Evolutionary conservation across 2,329 filamentous ascomycete genomes (phyloP).

Genomic region (Fusarium albosuccineum): DNA sequence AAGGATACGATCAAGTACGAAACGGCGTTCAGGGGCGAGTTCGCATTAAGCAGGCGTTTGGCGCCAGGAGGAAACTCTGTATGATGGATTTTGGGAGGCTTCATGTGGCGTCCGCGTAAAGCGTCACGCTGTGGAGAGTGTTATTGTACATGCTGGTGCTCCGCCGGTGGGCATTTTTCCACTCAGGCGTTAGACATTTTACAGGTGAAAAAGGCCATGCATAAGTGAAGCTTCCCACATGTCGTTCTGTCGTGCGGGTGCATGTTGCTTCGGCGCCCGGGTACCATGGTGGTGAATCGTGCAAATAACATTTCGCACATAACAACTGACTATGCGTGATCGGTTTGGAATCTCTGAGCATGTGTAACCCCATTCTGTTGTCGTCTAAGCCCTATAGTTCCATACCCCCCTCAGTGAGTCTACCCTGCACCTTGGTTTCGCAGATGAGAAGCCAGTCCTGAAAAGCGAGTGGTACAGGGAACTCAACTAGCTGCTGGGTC

Average conservation of each 20-base stretch:
- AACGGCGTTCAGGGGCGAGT: constrained; percentile 42
- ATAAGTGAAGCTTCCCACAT: constrained; percentile 2
- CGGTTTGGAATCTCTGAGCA: too few relatives aligned
- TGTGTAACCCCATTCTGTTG: too few relatives aligned
- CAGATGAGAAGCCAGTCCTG: too few relatives aligned
- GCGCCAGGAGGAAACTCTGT: constrained; percentile 35
- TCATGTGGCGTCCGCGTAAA: constrained; percentile 23
- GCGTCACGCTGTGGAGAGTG: constrained; percentile 8
- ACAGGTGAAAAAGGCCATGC: not conserved
- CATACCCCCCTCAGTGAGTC: too few relatives aligned
- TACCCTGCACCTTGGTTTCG: too few relatives aligned
- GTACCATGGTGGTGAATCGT: too few relatives aligned
- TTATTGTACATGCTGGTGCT: constrained; percentile 15
- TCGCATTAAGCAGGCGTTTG: constrained; percentile 47
- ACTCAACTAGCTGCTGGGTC: too few relatives aligned
- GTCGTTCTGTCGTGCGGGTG: not conserved
- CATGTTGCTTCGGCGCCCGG: too few relatives aligned
- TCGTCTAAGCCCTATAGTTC: too few relatives aligned
- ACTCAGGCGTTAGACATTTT: not conserved
- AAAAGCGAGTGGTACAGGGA: too few relatives aligned
- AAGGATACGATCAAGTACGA: constrained; percentile 45
- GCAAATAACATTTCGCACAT: too few relatives aligned
- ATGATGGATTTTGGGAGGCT: constrained; percentile 28
- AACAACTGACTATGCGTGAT: too few relatives aligned
- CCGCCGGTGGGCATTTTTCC: not conserved